Conservation (phyloP, 78 protist species). For the Guillardia theta region DNA sequence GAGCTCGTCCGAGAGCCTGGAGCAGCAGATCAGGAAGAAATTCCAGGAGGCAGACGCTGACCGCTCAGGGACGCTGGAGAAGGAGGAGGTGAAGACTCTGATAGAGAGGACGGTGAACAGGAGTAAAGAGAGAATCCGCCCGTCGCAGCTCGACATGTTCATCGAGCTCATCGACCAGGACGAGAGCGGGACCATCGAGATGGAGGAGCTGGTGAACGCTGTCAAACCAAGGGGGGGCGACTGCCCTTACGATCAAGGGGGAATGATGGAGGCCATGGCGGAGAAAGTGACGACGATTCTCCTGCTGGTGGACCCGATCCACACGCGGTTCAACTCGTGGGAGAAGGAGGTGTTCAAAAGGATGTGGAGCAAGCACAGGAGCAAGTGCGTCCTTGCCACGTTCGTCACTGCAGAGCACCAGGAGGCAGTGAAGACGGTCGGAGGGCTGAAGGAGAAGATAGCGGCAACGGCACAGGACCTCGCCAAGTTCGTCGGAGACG, state of each 20-base stretch:
- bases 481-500: not conserved
- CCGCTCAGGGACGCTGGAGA: not conserved
- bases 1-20: not conserved
- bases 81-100: not conserved
- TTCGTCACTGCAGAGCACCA: not conserved
- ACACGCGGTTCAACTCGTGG: slow-evolving; percentile 26
- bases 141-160: not conserved
- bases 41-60: not conserved
- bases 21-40: not conserved
- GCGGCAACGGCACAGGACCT: not conserved
- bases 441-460: not conserved
- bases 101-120: not conserved
- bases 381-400: not conserved
- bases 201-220: not conserved
- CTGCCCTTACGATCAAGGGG: not conserved
- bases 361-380: not conserved
- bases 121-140: not conserved
- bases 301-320: not conserved
- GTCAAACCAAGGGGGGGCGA: not conserved
- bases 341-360: not conserved
- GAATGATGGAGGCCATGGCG: not conserved
- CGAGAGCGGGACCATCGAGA: slow-evolving; percentile 11
- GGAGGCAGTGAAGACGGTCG: not conserved
- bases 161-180: not conserved
- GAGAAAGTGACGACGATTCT: not conserved